A percentile compares a stretch with the other conserved stretches of the same genome.
These are phyloP conservation scores for Epichloe baconii DNA, from an alignment of 2,329 filamentous ascomycete genomes.

Conservation along the genomic window DNA sequence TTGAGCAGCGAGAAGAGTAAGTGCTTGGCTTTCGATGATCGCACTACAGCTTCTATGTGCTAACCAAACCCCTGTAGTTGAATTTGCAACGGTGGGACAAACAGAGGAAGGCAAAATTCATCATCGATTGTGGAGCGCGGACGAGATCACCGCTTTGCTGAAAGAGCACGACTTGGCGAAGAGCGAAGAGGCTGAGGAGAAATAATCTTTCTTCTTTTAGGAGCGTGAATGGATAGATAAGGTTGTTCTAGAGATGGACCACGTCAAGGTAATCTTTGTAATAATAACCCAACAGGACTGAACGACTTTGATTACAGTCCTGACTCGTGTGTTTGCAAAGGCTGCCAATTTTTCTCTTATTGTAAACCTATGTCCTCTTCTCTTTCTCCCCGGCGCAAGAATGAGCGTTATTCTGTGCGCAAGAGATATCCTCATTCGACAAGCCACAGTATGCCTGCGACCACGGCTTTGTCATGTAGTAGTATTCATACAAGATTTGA, in stretches of 20 bases:
- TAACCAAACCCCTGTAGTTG: constrained; percentile 45
- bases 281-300: constrained; percentile 8
- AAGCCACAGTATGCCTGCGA: neutral
- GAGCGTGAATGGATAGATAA: constrained; percentile 5
- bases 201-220: constrained; percentile 23
- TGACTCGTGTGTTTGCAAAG: neutral
- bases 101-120: constrained; percentile 94
- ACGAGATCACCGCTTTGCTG: constrained; percentile 87
- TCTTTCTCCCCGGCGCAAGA: neutral
- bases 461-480: neutral
- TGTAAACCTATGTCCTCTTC: too few relatives aligned
- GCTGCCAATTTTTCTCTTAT: neutral
- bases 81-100: constrained; percentile 95
- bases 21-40: constrained; percentile 27
- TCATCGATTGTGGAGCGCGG: constrained; percentile 91
- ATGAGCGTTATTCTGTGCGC: neutral
- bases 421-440: neutral
- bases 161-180: constrained; percentile 95
- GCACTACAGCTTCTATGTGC: neutral
- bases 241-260: constrained; percentile 5
- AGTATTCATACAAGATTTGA: neutral
- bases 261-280: constrained; percentile 6
- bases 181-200: constrained; percentile 59
- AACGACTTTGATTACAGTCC: neutral
- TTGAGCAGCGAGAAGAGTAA: constrained; percentile 97